Evolutionary conservation across 169 alveolate species (phyloP), one percentile per base, ranked within the genome.

Genomic region (Eimeria tenella): DNA sequence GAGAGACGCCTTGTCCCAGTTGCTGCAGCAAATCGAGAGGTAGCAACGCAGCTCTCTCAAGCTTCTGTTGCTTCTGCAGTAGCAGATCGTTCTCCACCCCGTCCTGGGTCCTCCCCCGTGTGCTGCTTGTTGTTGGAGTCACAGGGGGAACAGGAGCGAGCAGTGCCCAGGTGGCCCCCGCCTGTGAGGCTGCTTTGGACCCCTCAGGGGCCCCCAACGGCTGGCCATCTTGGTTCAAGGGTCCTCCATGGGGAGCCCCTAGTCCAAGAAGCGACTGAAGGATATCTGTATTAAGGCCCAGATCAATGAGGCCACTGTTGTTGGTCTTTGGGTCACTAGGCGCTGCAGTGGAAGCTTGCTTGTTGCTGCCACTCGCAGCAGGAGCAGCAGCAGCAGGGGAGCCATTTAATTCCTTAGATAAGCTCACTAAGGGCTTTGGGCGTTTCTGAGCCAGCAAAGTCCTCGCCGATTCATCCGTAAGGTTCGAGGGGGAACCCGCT

Each of bases 11-110:
- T 21, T 49, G 23, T 4, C 87, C 68, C n/a, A 52, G 70, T 53
- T 77, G 87, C 87, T 77, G 87, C 42, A 77, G 87, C 87, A 77
- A 49, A 53, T 77, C 68, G 5, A 77, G 87, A 13, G 87, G 63
- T 6, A 53, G 70, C 63, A n/a, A 3, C 7, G 87, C 55, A 5
- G 87, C 68, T 5, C n/a, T 15, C 86, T 31, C 63, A 4, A 15
- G 86, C 63, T 75, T 31, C 31, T 55, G 63, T 49, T 77, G 87
- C 70, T 77, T 49, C 68, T 53, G 23, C 87, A 19, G 68, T 68
- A 52, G 42, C 70, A 77, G 68, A 5, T 52, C 42, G 4, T 21
- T 10, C 19, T 77, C 87, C 6, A n/a, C 70, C 11, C 23, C 70
- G 17, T 49, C 87, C 21, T 53, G 23, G 87, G 70, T 10, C 8